These are phyloP conservation scores for Fusarium sororula DNA, from an alignment of 2,329 filamentous ascomycete species.

Conservation along the genomic window DNA sequence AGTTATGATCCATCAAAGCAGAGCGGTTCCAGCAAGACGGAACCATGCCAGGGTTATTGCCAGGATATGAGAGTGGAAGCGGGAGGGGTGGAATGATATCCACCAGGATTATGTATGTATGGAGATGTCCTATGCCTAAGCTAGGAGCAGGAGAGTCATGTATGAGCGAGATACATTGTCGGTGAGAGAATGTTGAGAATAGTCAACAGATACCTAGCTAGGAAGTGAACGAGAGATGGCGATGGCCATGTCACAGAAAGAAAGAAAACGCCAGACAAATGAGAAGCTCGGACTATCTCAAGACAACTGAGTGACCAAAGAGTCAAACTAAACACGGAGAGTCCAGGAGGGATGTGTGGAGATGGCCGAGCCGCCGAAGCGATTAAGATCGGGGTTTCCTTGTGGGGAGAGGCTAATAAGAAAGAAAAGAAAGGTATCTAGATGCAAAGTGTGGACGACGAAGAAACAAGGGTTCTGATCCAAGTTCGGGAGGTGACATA, in stretches of 20 bases:
- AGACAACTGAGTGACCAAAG: slow-evolving; percentile 18
- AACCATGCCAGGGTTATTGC: slow-evolving; percentile 35
- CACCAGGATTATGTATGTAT: slow-evolving; percentile 30
- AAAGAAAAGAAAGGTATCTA: background rate
- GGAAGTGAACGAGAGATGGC: background rate
- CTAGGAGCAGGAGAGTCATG: background rate
- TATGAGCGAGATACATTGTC: slow-evolving; percentile 1
- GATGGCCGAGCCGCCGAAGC: slow-evolving; percentile 20
- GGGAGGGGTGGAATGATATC: slow-evolving; percentile 27
- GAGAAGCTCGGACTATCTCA: slow-evolving; percentile 18
- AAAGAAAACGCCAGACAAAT: background rate
- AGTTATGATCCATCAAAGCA: slow-evolving; percentile 28
- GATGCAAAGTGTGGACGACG: slow-evolving; percentile 31
- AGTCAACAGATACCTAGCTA: background rate
- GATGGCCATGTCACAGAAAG: slow-evolving; percentile 14
- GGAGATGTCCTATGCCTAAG: slow-evolving; percentile 7
- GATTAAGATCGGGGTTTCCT: slow-evolving; percentile 30
- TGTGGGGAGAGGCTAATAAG: slow-evolving; percentile 25
- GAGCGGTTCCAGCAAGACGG: slow-evolving; percentile 34
- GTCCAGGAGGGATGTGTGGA: slow-evolving; percentile 24
- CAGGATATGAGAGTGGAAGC: slow-evolving; percentile 19
- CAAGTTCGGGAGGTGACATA: slow-evolving; percentile 27
- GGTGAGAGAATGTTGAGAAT: background rate
- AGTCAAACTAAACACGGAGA: slow-evolving; percentile 1
- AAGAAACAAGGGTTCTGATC: slow-evolving; percentile 29